These are phyloP conservation scores for Setaria viridis DNA, from an alignment of 202 grass and related monocot genomes.

Conservation along the genomic window DNA sequence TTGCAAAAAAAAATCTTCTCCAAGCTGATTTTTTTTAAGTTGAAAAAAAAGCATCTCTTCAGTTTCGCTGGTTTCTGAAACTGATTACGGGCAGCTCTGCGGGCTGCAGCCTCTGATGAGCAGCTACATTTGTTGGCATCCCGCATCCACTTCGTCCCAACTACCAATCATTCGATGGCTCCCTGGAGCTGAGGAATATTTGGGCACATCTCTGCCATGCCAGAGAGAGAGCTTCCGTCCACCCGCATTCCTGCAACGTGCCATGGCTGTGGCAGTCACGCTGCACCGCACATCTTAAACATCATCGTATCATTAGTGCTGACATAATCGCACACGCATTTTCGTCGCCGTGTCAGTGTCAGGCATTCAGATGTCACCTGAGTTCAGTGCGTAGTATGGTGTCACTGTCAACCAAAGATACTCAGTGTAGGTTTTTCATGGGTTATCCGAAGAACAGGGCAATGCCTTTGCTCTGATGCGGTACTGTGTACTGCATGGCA, in stretches of 20 bases:
- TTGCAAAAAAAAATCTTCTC: too few relatives aligned
- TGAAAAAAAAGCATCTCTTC: too few relatives aligned
- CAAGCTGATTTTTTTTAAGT: neutral
- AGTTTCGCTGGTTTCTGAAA: too few relatives aligned
- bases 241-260: neutral
- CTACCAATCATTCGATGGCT: slow-evolving; percentile 10
- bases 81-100: too few relatives aligned
- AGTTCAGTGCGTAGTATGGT: neutral
- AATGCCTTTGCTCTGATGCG: neutral
- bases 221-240: slow-evolving; percentile 13
- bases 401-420: too few relatives aligned
- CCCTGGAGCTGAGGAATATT: slow-evolving; percentile 32
- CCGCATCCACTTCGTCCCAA: too few relatives aligned
- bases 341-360: neutral
- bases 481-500: too few relatives aligned
- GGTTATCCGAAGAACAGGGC: neutral
- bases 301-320: neutral
- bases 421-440: too few relatives aligned
- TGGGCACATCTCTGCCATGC: neutral
- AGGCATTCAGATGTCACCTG: neutral
- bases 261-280: neutral
- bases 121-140: too few relatives aligned
- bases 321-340: neutral
- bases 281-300: slow-evolving; percentile 1
- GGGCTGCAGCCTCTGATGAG: too few relatives aligned